Evolutionary conservation across 805 yeast genomes (phyloP), one percentile per base, ranked within the genome.

Genomic region (Sporopachydermia lactativora): DNA sequence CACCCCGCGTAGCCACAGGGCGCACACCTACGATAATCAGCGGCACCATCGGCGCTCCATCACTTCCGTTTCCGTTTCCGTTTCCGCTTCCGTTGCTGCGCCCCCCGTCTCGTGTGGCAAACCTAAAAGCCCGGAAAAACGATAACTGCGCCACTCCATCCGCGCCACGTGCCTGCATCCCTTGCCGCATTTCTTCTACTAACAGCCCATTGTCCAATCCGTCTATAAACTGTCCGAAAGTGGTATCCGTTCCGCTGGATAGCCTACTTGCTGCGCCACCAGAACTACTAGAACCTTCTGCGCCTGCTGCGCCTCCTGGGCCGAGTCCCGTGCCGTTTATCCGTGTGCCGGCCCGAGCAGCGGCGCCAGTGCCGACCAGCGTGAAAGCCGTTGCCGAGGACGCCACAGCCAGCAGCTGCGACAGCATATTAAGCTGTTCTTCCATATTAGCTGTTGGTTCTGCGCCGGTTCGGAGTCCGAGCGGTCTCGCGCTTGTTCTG

Each of bases 1-100:
- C n/a, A n/a, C n/a, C n/a, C n/a, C n/a, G n/a, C n/a, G 14, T n/a
- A 6, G 13, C 44, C 41, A 52, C 64, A 1, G 73, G 65, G 5
- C 75, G 53, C 16, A 71, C 66, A 4, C 75, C 73, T 15, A 70
- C 62, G 17, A 70, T 64, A 43, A 70, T 55, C 3, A 71, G 70
- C 1, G 76, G 76, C 3, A 70, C 60, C 19, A 37, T 15, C 6
- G 6, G 34, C 13, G 39, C 6, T 17, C 18, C n/a, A 53, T 15
- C 34, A n/a, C 24, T 11, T 35, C n/a, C 11, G 11, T 37, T 15
- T 8, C 8, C 40, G 39, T 15, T 38, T 14, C 39, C 15, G 15
- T 24, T n/a, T 13, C 17, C 14, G 40, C 16, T 41, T 19, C 18
- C 31, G 15, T 39, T 24, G 18, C 37, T 39, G 37, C 40, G 36